These are phyloP conservation scores for Phytophthora crassamura DNA, from an alignment of 352 stramenopile genomes.

Conservation along the genomic window DNA sequence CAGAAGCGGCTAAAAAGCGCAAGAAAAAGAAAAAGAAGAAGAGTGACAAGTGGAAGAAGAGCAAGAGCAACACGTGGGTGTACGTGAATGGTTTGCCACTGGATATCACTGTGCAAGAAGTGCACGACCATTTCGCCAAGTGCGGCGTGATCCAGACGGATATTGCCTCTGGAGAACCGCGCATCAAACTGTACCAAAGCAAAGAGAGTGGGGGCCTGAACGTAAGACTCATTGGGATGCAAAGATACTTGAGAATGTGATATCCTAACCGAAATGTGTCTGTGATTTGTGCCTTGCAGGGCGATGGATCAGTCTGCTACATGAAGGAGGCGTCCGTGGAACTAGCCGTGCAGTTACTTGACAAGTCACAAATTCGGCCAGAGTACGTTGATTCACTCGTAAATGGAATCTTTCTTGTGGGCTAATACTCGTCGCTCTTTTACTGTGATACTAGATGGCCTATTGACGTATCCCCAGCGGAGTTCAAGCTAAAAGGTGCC, in stretches of 20 bases:
- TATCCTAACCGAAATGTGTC: not conserved
- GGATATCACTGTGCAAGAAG: slow-evolving; percentile 92
- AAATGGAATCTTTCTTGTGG: slow-evolving; percentile 33
- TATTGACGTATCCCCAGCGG: slow-evolving; percentile 74
- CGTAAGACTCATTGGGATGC: slow-evolving; percentile 37
- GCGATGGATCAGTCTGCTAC: slow-evolving; percentile 96
- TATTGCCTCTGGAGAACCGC: slow-evolving; percentile 91
- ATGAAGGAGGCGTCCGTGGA: slow-evolving; percentile 96
- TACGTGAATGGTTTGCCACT: slow-evolving; percentile 96
- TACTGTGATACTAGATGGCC: slow-evolving; percentile 48
- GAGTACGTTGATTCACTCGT: slow-evolving; percentile 54
- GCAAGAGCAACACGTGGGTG: slow-evolving; percentile 94
- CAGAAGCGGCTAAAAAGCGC: slow-evolving; percentile 45
- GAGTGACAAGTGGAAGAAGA: slow-evolving; percentile 81
- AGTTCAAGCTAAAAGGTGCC: slow-evolving; percentile 92
- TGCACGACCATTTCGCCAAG: slow-evolving; percentile 94
- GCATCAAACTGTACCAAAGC: slow-evolving; percentile 96
- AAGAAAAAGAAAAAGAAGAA: slow-evolving; percentile 89
- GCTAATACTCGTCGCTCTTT: slow-evolving; percentile 1
- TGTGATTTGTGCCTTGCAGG: slow-evolving; percentile 45
- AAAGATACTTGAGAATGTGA: not conserved
- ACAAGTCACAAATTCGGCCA: slow-evolving; percentile 87
- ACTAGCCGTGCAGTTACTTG: slow-evolving; percentile 94
- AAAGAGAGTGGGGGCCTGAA: slow-evolving; percentile 91
- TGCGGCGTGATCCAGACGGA: slow-evolving; percentile 95